Evolutionary conservation across 208 protist species (phyloP), one percentile per base, ranked within the genome.

Genomic region (Polymyxa betae): DNA sequence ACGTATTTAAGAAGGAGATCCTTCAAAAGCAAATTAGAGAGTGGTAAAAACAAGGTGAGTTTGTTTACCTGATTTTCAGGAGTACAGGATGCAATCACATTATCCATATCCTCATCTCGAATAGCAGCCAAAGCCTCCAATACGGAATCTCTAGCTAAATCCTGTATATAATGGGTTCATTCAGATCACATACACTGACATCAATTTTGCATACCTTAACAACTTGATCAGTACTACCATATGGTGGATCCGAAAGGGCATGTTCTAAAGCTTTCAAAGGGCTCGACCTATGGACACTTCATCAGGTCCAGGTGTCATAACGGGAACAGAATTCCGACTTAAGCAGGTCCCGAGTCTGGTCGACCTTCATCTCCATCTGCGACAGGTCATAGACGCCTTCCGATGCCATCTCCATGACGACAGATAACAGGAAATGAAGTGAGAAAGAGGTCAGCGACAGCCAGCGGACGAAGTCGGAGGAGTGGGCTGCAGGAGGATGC

Each of bases 1-100:
- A 82, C 40, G n/a, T 82, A 82, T 43, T 82, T 82, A 12, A 82
- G 72, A 5, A 82, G n/a, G 12, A 82, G n/a, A 35, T 82, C 72
- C 72, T 82, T 5, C 5, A 43, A 82, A 43, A 5, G 12, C 16
- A 82, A 5, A n/a, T 43, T 43, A 35, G 5, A 38, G 5, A 35
- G 5, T 43, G 72, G 10, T 82, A 35, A n/a, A 40, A 5, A 82
- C 72, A 35, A 5, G 35, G 72, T 12, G 5, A 20, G 5, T 40
- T 20, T 20, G 12, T n/a, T 20, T 20, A 82, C 72, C n/a, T 82
- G 72, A 45, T 82, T 43, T 20, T 82, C 72, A 5, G 35, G 72
- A 5, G 72, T 38, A 35, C 5, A 35, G 10, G n/a, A 35, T 43
- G 16, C 72, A 43, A 82, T 82, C 72, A 45, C 35, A 35, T 82